Conservation (phyloP, 495 filamentous ascomycete genomes). For the Aspergillus diversus region DNA sequence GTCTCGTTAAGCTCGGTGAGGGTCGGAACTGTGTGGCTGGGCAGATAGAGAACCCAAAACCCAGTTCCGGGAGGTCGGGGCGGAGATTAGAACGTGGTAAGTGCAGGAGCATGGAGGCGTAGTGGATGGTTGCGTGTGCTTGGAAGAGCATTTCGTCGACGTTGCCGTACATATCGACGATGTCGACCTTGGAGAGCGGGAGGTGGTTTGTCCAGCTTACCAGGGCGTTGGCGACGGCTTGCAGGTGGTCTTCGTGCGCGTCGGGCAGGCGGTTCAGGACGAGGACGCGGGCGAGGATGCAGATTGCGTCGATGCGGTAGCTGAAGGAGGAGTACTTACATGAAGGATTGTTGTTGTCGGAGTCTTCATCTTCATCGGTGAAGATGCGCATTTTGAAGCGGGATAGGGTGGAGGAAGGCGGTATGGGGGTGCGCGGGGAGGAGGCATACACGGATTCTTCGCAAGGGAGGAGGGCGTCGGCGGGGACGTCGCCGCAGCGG, state of each 20-base stretch:
- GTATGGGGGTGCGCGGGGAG: constrained; percentile 27
- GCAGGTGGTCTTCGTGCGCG: constrained; percentile 44
- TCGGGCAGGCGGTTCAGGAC: constrained; percentile 42
- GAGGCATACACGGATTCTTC: constrained; percentile 42
- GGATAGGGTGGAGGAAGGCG: constrained; percentile 33
- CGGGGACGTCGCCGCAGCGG: constrained; percentile 36
- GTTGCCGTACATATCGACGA: constrained; percentile 48
- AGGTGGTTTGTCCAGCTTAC: constrained; percentile 51
- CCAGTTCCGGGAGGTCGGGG: constrained; percentile 30
- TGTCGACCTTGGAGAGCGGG: constrained; percentile 43
- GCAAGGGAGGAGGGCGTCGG: constrained; percentile 44
- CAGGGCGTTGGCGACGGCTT: constrained; percentile 49
- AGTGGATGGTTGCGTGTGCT: constrained; percentile 44
- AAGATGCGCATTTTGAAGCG: constrained; percentile 44
- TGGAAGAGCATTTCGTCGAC: constrained; percentile 54
- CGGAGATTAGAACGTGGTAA: constrained; percentile 46
- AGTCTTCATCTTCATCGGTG: constrained; percentile 24
- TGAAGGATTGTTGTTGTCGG: constrained; percentile 10
- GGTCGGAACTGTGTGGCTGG: constrained; percentile 34
- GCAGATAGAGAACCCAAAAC: constrained; percentile 31
- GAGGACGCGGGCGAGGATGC: constrained; percentile 41
- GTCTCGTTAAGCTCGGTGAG: constrained; percentile 41
- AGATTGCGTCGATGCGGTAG: constrained; percentile 48
- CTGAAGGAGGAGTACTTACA: constrained; percentile 43
- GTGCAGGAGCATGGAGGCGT: constrained; percentile 48